Conservation (phyloP, 2,329 filamentous ascomycete genomes). For the Aspergillus viridinutans region DNA sequence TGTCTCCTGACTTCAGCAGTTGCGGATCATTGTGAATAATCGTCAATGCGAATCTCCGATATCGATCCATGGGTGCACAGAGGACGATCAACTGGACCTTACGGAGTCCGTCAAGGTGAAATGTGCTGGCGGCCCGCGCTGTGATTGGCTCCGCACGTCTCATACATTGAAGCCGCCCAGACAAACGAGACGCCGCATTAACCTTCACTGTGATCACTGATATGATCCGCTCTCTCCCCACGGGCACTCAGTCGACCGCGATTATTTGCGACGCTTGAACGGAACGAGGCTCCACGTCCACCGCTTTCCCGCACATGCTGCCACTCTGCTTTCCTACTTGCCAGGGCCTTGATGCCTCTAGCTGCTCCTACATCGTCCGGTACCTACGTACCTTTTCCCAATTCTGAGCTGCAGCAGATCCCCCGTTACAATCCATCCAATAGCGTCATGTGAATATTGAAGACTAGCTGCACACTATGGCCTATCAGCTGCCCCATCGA, state of each 20-base stretch:
- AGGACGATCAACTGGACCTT: slow-evolving; percentile 2
- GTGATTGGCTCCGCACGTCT: slow-evolving; percentile 15
- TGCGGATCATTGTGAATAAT: neutral
- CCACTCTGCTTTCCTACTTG: slow-evolving; percentile 16
- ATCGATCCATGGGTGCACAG: neutral
- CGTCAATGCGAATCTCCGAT: neutral
- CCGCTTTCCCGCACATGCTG: slow-evolving; percentile 16
- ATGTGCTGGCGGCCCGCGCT: slow-evolving; percentile 14
- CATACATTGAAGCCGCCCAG: neutral
- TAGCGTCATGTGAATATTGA: neutral
- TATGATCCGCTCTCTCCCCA: slow-evolving; percentile 2
- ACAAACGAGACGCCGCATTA: slow-evolving; percentile 8
- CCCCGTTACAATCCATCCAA: neutral
- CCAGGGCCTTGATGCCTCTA: neutral
- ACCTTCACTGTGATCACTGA: slow-evolving; percentile 2
- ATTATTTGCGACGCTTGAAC: neutral
- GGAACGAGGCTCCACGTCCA: slow-evolving; percentile 2
- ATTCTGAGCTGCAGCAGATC: neutral
- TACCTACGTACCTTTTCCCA: neutral
- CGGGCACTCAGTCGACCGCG: neutral
- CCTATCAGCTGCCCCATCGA: neutral
- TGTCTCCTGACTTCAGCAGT: neutral
- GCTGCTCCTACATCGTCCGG: neutral
- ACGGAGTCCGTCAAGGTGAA: slow-evolving; percentile 5
- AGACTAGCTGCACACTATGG: neutral